Conservation (phyloP, 208 protist species). For the Strigomonas galati region DNA sequence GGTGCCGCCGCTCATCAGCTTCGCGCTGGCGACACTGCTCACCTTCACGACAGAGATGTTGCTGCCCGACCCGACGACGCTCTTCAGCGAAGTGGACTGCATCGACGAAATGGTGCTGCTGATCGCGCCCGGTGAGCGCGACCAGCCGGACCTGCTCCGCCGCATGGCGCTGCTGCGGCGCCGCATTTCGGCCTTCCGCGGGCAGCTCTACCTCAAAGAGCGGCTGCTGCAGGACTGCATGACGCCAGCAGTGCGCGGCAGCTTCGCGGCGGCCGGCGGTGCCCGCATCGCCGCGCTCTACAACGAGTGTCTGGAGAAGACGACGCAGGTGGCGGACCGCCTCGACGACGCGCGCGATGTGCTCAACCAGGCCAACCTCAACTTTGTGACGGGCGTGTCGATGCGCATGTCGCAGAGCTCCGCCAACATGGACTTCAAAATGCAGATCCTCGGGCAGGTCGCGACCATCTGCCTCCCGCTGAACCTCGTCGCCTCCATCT, state of each 20-base stretch:
- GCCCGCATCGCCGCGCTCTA: neutral
- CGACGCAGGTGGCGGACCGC: constrained; percentile 58
- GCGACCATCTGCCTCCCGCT: constrained; percentile 82
- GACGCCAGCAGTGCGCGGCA: constrained; percentile 64
- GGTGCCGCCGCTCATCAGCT: constrained; percentile 19
- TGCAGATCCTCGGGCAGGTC: constrained; percentile 73
- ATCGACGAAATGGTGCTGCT: constrained; percentile 88
- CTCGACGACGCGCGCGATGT: constrained; percentile 78
- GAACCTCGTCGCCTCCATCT: constrained; percentile 79
- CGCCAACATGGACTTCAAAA: constrained; percentile 78
- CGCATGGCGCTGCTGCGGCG: constrained; percentile 75
- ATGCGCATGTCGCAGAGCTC: constrained; percentile 88
- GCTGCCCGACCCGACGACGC: constrained; percentile 61
- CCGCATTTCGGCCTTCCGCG: constrained; percentile 57
- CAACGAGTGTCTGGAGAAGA: constrained; percentile 40
- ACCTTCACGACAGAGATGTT: constrained; percentile 61
- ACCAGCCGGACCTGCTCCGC: constrained; percentile 82
- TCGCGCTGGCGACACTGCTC: constrained; percentile 48
- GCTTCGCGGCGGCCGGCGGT: constrained; percentile 38
- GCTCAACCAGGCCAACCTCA: constrained; percentile 82
- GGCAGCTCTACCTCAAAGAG: constrained; percentile 70
- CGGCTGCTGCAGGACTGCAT: constrained; percentile 68
- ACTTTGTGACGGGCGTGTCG: constrained; percentile 79
- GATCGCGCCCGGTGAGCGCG: constrained; percentile 68
- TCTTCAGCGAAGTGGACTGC: constrained; percentile 78